phyloP scores from a whole-genome alignment of 768 basidiomycete species.

The Mycena albidolilacea region DNA sequence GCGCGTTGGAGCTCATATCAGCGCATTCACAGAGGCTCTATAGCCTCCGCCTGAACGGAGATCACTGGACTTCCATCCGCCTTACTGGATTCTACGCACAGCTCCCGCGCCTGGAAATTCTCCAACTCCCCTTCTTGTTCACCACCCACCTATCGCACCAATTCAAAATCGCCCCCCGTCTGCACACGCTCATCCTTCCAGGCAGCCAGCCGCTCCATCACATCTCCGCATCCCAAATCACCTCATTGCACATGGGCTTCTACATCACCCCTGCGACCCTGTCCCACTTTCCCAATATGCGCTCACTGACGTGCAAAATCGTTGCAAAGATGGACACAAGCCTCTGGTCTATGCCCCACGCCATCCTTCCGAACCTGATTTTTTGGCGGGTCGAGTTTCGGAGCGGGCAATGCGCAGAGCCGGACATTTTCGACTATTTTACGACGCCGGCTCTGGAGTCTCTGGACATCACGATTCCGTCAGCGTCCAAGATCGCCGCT shows the following conservation, averaged over 20 bases:
- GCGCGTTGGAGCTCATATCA: background rate
- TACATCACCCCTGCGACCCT: background rate
- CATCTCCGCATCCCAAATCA: background rate
- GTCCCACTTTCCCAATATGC: background rate
- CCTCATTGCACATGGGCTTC: background rate
- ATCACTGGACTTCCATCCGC: background rate
- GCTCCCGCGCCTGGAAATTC: background rate
- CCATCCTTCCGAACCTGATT: background rate
- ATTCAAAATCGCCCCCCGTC: background rate
- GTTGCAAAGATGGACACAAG: background rate
- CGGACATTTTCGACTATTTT: background rate
- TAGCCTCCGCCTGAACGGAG: background rate
- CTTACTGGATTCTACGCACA: background rate
- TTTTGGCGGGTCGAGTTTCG: background rate
- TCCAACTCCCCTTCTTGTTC: background rate
- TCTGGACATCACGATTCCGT: background rate
- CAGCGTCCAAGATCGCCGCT: background rate
- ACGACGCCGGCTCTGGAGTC: background rate
- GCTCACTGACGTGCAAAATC: background rate
- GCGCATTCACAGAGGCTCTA: background rate
- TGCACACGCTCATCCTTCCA: slow-evolving; percentile 1
- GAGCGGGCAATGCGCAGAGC: background rate
- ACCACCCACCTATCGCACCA: background rate
- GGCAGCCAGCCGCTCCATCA: background rate
- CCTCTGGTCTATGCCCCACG: background rate